Evolutionary conservation across 495 filamentous ascomycete species (phyloP), one percentile per base, ranked within the genome.

Genomic region (Daldinia vernicosa): DNA sequence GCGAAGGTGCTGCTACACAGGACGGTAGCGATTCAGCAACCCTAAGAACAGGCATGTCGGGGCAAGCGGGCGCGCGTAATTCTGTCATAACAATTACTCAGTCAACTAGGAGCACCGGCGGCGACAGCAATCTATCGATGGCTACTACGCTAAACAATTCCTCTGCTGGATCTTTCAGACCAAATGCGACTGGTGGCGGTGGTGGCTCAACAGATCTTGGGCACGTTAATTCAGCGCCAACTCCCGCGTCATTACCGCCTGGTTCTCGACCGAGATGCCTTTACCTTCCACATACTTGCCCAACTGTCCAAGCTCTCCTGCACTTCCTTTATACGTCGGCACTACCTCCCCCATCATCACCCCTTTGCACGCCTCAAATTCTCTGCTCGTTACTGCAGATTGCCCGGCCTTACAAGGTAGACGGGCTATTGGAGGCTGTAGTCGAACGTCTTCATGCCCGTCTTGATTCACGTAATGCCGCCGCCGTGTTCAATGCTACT

Each of bases 401-500:
- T 57, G 93, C 95, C 0, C 89, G 96, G 6, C 95, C 95, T 0
- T 99, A 98, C 77, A 91, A 92, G 32, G 85, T 99, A 59, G 93
- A 97, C 72, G 95, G 95, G 0, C 87, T 99, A 1, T 84, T 98
- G 0, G 95, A 98, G 80, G 93, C 93, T 1, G 90, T 92, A 6
- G 92, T 98, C 12, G 93, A 97, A 77, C 90, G 95, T 19, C 88
- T 99, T 6, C 95, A 99, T 75, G 88, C 92, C 60, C 88, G 95
- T 7, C 89, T 99, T 3, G 96, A 99, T 73, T 93, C 90, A 12
- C 86, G 94, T 54, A 99, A 98, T 75, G 94, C 95, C 0, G 96
- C 95, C 0, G 95, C 96, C 15, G 93, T 98, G 14, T 99, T 98
- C 86, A 99, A 99, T 70, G 95, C 96, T 0, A 94, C 95, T 0